A percentile compares a stretch with the other conserved stretches of the same genome.
Evolutionary conservation across 257 asterid genomes (phyloP).

Genomic region (Prunella vulgaris): DNA sequence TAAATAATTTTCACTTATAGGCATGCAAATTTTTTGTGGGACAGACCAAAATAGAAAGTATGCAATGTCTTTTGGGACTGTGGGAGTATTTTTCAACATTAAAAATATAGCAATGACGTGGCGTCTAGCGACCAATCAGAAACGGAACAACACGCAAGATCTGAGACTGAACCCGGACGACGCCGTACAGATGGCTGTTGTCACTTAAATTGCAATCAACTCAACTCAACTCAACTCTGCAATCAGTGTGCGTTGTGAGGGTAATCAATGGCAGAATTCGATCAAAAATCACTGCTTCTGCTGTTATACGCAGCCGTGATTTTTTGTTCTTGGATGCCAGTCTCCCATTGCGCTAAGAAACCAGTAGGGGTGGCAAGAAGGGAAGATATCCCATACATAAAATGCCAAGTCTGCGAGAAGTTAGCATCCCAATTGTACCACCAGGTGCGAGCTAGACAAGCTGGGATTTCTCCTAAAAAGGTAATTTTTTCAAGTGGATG

Average conservation of each 20-base stretch:
- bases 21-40: too few species aligned
- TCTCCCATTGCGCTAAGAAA: constrained; percentile 59
- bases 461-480: constrained; percentile 70
- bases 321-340: constrained; percentile 34
- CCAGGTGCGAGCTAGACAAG: constrained; percentile 68
- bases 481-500: constrained; percentile 28
- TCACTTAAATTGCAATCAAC: neutral
- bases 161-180: neutral
- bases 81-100: too few species aligned
- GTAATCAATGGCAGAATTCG: constrained; percentile 51
- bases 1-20: too few species aligned
- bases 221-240: neutral
- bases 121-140: constrained; percentile 34
- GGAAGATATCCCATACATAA: constrained; percentile 82
- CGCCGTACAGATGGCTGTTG: neutral
- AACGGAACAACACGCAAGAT: constrained; percentile 31
- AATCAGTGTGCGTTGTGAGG: neutral
- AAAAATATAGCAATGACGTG: constrained; percentile 25
- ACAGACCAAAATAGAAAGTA: too few species aligned
- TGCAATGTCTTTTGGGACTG: too few species aligned
- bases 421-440: constrained; percentile 56
- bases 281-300: constrained; percentile 7
- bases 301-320: constrained; percentile 23
- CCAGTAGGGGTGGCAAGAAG: constrained; percentile 68
- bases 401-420: constrained; percentile 77